phyloP scores from a whole-genome alignment of 2,329 filamentous ascomycete genomes.

The Hymenotorrendiella dingleyae region DNA sequence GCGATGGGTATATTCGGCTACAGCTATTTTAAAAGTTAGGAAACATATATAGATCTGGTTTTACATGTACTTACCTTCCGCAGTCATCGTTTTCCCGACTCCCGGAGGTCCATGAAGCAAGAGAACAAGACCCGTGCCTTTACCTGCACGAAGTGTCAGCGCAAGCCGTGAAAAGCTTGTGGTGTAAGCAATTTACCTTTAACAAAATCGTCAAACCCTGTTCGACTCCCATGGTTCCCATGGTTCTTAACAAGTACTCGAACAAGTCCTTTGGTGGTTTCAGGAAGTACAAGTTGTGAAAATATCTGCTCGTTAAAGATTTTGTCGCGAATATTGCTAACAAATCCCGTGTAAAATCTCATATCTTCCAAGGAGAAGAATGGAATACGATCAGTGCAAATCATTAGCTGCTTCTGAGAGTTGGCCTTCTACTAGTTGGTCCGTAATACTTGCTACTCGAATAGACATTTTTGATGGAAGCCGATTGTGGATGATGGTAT shows the following conservation, averaged over 20 bases:
- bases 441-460: background rate
- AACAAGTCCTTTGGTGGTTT: background rate
- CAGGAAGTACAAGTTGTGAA: conserved; percentile 1
- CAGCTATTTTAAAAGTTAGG: background rate
- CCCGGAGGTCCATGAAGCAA: conserved; percentile 15
- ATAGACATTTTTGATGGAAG: background rate
- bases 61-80: conserved; percentile 29
- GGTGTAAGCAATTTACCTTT: background rate
- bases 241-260: background rate
- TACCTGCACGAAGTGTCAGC: conserved; percentile 6
- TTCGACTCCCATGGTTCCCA: background rate
- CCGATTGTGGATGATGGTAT: background rate
- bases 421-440: background rate
- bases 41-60: too few species aligned
- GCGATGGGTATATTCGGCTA: background rate
- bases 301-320: conserved; percentile 1
- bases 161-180: background rate
- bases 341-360: background rate
- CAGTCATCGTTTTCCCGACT: conserved; percentile 25
- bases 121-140: conserved; percentile 16
- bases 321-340: background rate
- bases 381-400: background rate
- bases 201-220: conserved; percentile 2
- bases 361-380: conserved; percentile 1
- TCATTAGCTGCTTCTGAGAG: background rate